Conservation (phyloP, 2,329 filamentous ascomycete genomes). For the Arthrobotrys iridis region DNA sequence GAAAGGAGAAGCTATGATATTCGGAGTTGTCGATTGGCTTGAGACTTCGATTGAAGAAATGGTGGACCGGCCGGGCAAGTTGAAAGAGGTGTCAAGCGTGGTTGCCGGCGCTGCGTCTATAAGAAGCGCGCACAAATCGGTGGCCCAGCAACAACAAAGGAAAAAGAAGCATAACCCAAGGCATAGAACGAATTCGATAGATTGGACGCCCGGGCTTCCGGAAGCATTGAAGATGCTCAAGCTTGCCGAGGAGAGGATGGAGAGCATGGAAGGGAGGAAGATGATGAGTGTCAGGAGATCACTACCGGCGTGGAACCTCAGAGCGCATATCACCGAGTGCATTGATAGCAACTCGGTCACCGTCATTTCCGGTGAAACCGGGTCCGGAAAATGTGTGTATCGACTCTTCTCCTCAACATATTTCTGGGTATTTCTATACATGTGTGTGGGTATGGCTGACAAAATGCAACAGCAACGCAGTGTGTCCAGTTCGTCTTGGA, state of each 20-base stretch:
- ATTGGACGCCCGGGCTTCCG: constrained; percentile 70
- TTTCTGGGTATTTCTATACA: background rate
- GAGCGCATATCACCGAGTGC: constrained; percentile 77
- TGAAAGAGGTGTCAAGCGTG: constrained; percentile 84
- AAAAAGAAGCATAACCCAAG: constrained; percentile 45
- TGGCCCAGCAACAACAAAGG: too few species aligned
- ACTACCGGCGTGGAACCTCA: constrained; percentile 87
- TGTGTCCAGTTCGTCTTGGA: constrained; percentile 96
- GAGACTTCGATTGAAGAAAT: constrained; percentile 85
- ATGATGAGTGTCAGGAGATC: constrained; percentile 78
- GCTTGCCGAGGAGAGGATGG: constrained; percentile 43
- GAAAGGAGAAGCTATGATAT: constrained; percentile 88
- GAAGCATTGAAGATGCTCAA: constrained; percentile 70
- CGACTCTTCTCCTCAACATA: background rate
- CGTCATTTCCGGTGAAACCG: constrained; percentile 96
- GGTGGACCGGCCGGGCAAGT: constrained; percentile 81
- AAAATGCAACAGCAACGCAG: constrained; percentile 70
- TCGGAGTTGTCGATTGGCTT: constrained; percentile 88
- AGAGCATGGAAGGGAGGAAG: constrained; percentile 69
- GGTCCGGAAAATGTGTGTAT: constrained; percentile 79
- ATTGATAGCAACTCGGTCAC: constrained; percentile 85
- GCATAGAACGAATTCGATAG: constrained; percentile 69
- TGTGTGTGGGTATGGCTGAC: constrained; percentile 62
- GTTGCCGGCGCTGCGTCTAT: constrained; percentile 69
- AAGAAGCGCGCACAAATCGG: constrained; percentile 56